phyloP scores from a whole-genome alignment of 1,139 yeast genomes.

The Williopsis jadinii region DNA sequence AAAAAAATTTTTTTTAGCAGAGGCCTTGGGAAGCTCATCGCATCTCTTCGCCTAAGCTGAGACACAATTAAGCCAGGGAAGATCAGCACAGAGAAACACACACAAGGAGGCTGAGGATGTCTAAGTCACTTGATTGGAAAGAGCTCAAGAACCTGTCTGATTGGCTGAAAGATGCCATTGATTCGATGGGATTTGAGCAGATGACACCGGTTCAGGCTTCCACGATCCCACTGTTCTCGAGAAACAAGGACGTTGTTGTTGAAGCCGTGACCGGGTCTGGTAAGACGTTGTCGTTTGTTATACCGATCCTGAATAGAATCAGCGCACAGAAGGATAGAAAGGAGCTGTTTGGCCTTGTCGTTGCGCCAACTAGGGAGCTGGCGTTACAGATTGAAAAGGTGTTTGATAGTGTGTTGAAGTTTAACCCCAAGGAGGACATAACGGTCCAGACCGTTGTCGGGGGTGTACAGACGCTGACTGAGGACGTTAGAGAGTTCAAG shows the following conservation, averaged over 20 bases:
- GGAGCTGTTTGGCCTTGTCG: conserved; percentile 61
- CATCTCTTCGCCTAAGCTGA: too few species aligned
- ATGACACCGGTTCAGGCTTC: conserved; percentile 99
- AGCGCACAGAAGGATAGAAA: conserved; percentile 27
- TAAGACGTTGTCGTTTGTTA: conserved; percentile 78
- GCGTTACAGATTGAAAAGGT: conserved; percentile 78
- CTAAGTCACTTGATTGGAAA: conserved; percentile 30
- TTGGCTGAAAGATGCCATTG: conserved; percentile 52
- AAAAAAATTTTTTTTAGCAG: too few species aligned
- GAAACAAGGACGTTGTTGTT: conserved; percentile 93
- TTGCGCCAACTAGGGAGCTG: conserved; percentile 90
- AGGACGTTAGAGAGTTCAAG: conserved; percentile 58
- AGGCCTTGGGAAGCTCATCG: too few species aligned
- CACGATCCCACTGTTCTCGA: conserved; percentile 77
- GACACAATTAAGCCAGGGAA: too few species aligned
- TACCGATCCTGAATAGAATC: conserved; percentile 73
- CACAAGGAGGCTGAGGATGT: not conserved
- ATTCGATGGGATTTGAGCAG: conserved; percentile 62
- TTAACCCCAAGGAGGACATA: conserved; percentile 46
- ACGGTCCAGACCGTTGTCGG: conserved; percentile 76
- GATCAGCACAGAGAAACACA: too few species aligned
- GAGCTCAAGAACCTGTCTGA: conserved; percentile 29
- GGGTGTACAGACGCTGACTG: conserved; percentile 62
- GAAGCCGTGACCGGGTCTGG: conserved; percentile 98
- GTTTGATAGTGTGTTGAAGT: conserved; percentile 50